Conservation (phyloP, 2,329 filamentous ascomycete species). For the Ambrosiella xylebori region DNA sequence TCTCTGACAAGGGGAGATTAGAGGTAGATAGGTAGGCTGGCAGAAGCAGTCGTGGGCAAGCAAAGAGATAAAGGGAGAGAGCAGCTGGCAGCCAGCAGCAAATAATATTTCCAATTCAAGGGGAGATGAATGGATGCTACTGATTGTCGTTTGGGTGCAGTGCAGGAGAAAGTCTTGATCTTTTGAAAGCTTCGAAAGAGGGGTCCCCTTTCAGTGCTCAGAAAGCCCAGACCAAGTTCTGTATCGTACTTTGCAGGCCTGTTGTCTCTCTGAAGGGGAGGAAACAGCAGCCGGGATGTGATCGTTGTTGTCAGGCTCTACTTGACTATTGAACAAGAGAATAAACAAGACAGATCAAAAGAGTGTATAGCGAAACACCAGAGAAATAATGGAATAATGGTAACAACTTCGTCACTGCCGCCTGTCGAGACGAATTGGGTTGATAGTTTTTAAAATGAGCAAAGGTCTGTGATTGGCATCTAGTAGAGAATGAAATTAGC, state of each 20-base stretch:
- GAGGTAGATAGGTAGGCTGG: background rate
- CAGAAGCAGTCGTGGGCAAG: background rate
- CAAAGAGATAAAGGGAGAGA: background rate
- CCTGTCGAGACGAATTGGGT: no score
- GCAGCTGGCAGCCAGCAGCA: background rate
- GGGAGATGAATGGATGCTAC: background rate
- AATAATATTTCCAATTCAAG: background rate
- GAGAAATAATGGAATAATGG: no score
- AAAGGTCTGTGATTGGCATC: no score
- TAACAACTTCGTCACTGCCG: no score
- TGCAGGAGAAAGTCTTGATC: background rate
- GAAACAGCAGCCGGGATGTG: background rate
- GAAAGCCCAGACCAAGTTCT: constrained; percentile 1
- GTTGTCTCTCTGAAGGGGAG: background rate
- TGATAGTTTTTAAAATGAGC: no score
- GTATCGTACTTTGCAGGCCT: background rate
- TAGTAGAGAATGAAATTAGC: no score
- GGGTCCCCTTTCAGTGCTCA: background rate
- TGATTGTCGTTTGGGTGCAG: background rate
- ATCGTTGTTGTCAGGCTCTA: background rate
- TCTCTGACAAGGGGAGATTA: background rate
- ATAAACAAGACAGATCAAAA: no score
- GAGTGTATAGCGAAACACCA: no score
- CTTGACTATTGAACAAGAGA: background rate
- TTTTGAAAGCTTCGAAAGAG: background rate